A percentile compares a stretch with the other conserved stretches of the same genome.
phyloP scores from a whole-genome alignment of 2,329 filamentous ascomycete species.

The Aureobasidium namibiae region DNA sequence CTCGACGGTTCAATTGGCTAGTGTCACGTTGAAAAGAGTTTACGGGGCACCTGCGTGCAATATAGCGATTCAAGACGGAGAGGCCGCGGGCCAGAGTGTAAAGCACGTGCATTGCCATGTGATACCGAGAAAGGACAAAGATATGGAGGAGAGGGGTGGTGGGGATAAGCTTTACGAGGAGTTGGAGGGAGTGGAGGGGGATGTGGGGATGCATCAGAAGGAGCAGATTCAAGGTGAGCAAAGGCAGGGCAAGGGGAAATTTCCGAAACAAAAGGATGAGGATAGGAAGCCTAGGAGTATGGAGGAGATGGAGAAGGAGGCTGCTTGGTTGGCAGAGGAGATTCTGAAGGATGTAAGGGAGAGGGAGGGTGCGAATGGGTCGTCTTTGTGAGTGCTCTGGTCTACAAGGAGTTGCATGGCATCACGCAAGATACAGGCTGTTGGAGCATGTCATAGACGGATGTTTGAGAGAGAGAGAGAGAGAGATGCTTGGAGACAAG shows the following conservation, averaged over 20 bases:
- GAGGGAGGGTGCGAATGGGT: neutral
- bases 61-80: slow-evolving; percentile 89
- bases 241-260: slow-evolving; percentile 30
- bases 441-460: neutral
- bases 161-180: slow-evolving; percentile 72
- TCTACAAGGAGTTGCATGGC: too few species aligned
- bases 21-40: slow-evolving; percentile 61
- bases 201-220: slow-evolving; percentile 65
- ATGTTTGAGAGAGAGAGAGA: too few species aligned
- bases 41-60: slow-evolving; percentile 70
- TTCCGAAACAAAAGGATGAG: slow-evolving; percentile 61
- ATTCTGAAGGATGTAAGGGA: slow-evolving; percentile 43
- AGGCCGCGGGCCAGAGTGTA: slow-evolving; percentile 86
- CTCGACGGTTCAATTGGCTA: slow-evolving; percentile 72
- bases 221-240: slow-evolving; percentile 36
- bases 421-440: neutral
- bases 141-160: slow-evolving; percentile 49
- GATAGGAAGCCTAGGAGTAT: slow-evolving; percentile 55
- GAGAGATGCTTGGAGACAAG: too few species aligned
- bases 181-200: slow-evolving; percentile 77
- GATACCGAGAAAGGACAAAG: slow-evolving; percentile 60
- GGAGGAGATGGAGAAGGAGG: slow-evolving; percentile 75
- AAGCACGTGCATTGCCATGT: slow-evolving; percentile 90
- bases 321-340: slow-evolving; percentile 54
- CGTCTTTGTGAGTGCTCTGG: neutral